phyloP scores from a whole-genome alignment of 2,329 filamentous ascomycete species.

The Ilyonectria sp. region DNA sequence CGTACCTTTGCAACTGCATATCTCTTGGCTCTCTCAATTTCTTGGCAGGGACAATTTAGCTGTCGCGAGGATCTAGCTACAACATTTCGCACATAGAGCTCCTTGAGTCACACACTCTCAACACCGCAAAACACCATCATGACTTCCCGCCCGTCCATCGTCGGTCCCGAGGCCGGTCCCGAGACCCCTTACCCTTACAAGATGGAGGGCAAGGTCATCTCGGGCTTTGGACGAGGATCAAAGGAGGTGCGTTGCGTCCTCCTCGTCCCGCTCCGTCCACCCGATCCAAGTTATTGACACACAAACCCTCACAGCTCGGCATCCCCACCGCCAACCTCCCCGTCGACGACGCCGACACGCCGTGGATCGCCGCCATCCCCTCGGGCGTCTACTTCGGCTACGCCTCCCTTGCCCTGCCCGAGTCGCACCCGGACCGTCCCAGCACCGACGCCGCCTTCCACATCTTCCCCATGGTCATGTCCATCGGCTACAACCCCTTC shows the following conservation, averaged over 20 bases:
- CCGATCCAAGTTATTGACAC: background rate
- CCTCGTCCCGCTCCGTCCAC: too few relatives aligned
- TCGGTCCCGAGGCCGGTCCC: constrained; percentile 82
- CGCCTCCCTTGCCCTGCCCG: constrained; percentile 78
- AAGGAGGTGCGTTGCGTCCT: constrained; percentile 78
- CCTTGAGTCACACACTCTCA: background rate
- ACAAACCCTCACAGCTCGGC: constrained; percentile 74
- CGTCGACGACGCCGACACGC: constrained; percentile 73
- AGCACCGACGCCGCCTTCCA: constrained; percentile 47
- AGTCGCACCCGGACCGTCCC: constrained; percentile 60
- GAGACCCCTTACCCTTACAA: constrained; percentile 84
- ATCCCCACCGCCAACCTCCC: constrained; percentile 97
- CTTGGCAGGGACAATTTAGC: background rate
- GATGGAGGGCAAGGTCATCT: constrained; percentile 89
- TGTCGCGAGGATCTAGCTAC: background rate
- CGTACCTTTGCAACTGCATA: background rate
- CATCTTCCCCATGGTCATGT: constrained; percentile 91
- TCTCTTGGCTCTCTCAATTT: background rate
- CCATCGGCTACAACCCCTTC: constrained; percentile 96
- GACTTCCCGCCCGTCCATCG: constrained; percentile 74
- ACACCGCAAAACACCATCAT: constrained; percentile 37
- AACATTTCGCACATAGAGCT: background rate
- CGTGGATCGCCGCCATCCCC: constrained; percentile 75
- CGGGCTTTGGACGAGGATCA: constrained; percentile 93
- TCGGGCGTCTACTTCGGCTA: constrained; percentile 96